Evolutionary conservation across 2,329 filamentous ascomycete genomes (phyloP).

Genomic region (Colletotrichum abscissum): DNA sequence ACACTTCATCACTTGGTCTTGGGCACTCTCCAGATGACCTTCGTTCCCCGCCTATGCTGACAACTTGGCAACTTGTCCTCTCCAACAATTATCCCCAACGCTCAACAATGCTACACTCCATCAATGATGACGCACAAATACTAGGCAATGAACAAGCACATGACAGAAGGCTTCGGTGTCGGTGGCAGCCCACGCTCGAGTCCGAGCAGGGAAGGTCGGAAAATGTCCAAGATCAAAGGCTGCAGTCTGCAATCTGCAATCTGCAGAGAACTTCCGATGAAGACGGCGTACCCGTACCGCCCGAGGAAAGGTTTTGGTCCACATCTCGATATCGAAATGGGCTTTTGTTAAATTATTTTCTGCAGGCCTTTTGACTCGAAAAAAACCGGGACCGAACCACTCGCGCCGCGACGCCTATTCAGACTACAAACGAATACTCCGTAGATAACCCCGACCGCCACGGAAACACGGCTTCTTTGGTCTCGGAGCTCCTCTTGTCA

Average conservation of each 20-base stretch:
- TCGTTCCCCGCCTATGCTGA: not conserved
- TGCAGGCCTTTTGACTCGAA: conserved; percentile 29
- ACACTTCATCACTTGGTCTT: not conserved
- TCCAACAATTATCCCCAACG: conserved; percentile 6
- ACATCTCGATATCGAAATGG: conserved; percentile 5
- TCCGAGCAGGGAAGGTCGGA: not conserved
- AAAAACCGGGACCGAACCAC: conserved; percentile 15
- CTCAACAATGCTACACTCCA: not conserved
- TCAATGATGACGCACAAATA: not conserved
- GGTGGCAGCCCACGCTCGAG: not conserved
- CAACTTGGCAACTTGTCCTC: not conserved
- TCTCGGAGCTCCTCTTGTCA: not conserved
- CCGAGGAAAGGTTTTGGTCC: conserved; percentile 15
- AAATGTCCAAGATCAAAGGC: not conserved
- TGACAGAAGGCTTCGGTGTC: not conserved
- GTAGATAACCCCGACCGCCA: not conserved
- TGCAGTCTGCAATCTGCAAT: no score
- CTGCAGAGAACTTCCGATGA: not conserved
- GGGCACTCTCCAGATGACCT: not conserved
- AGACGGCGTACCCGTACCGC: conserved; percentile 9
- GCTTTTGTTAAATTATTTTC: conserved; percentile 6
- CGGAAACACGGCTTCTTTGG: conserved; percentile 10
- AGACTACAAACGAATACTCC: no score
- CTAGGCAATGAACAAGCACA: not conserved
- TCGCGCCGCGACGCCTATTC: not conserved